Evolutionary conservation across 345 rosid species (phyloP).

Genomic region (rapeseed (Brassica napus)): DNA sequence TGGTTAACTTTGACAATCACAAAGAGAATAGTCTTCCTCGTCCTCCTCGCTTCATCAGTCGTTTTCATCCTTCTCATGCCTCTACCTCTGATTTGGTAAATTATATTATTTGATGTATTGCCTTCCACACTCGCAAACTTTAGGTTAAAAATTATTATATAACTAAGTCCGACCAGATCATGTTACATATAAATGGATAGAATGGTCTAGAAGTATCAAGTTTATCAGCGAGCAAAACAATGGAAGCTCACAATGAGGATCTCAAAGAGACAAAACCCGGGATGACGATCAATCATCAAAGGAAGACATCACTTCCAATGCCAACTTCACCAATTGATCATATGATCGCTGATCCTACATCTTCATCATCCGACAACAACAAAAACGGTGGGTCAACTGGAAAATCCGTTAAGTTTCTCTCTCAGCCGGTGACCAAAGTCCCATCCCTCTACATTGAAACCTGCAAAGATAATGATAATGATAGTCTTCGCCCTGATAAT

Average conservation of each 20-base stretch:
- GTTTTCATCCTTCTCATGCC: conserved; percentile 2
- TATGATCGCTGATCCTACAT: neutral
- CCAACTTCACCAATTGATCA: neutral
- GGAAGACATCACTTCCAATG: neutral
- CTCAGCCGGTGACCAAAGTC: neutral
- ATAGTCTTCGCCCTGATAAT: neutral
- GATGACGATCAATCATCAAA: neutral
- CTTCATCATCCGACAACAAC: neutral
- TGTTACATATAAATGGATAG: neutral
- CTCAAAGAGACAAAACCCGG: neutral
- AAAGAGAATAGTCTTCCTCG: neutral
- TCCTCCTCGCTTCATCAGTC: neutral
- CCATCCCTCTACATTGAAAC: neutral
- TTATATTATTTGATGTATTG: neutral
- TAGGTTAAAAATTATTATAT: neutral
- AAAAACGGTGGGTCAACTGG: neutral
- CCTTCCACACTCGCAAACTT: neutral
- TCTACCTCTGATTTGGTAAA: neutral
- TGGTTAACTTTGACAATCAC: neutral
- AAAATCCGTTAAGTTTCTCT: neutral
- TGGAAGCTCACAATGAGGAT: neutral
- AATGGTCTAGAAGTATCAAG: neutral
- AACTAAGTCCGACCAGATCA: neutral
- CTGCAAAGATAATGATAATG: neutral
- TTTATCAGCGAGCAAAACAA: neutral